These are phyloP conservation scores for Dryadomyces sulphureus DNA, from an alignment of 2,329 filamentous ascomycete genomes.

Conservation along the genomic window DNA sequence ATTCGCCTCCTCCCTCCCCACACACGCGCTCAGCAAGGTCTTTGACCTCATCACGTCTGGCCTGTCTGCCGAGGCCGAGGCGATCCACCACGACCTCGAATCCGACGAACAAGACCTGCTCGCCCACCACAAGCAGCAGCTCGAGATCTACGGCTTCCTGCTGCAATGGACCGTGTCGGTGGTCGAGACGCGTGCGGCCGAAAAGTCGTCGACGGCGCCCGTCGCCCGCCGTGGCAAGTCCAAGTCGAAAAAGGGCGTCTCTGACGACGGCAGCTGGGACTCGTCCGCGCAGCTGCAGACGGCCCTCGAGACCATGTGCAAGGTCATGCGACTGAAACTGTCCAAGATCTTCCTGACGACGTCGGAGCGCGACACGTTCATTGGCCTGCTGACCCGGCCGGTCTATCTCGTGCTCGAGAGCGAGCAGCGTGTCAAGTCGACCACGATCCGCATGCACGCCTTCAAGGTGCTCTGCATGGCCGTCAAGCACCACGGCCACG, in stretches of 20 bases:
- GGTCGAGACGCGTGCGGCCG: constrained; percentile 86
- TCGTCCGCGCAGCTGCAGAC: constrained; percentile 75
- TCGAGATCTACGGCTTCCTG: constrained; percentile 89
- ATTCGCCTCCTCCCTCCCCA: constrained; percentile 65
- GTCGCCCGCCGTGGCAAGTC: constrained; percentile 59
- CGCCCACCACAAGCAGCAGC: constrained; percentile 73
- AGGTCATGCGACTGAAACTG: constrained; percentile 84
- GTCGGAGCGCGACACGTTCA: constrained; percentile 89
- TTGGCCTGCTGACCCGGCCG: constrained; percentile 78
- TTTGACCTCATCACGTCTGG: constrained; percentile 83
- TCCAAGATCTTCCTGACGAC: constrained; percentile 91
- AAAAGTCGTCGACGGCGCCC: constrained; percentile 64
- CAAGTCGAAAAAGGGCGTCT: constrained; percentile 36
- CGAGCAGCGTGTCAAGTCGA: constrained; percentile 81
- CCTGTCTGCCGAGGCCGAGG: constrained; percentile 71
- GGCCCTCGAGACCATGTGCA: constrained; percentile 88
- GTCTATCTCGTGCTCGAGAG: constrained; percentile 91
- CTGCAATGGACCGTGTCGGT: constrained; percentile 90
- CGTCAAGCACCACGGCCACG: constrained; percentile 94
- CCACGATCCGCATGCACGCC: constrained; percentile 82
- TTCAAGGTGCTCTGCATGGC: constrained; percentile 96
- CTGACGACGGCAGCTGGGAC: constrained; percentile 55
- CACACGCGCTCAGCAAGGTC: constrained; percentile 77
- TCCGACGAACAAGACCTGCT: constrained; percentile 81
- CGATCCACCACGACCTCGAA: constrained; percentile 73